phyloP scores from a whole-genome alignment of 2,329 filamentous ascomycete genomes.

The Colletotrichum costaricense region DNA sequence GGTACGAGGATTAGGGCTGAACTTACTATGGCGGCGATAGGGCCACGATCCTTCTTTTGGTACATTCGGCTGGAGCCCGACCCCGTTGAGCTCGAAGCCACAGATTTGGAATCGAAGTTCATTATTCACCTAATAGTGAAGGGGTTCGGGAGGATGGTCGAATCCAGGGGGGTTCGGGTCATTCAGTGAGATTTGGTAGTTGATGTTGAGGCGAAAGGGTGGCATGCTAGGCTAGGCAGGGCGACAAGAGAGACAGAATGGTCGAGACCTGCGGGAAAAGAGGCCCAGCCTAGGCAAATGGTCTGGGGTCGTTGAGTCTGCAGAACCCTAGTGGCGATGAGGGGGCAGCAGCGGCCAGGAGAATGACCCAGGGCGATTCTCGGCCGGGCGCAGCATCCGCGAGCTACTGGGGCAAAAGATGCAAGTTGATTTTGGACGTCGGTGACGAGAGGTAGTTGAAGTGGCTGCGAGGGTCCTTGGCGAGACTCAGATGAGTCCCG shows the following conservation, averaged over 20 bases:
- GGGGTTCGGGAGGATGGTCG: background rate
- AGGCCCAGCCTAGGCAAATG: background rate
- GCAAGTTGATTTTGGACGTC: background rate
- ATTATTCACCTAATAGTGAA: constrained; percentile 37
- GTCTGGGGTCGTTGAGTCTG: background rate
- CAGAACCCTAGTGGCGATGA: constrained; percentile 7
- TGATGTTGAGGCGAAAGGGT: constrained; percentile 10
- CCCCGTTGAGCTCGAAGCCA: constrained; percentile 47
- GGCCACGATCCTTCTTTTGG: constrained; percentile 50
- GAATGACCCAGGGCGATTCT: background rate
- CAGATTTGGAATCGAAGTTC: constrained; percentile 25
- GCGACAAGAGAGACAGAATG: background rate
- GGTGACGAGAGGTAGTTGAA: background rate
- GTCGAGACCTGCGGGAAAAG: constrained; percentile 1
- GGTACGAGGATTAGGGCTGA: background rate
- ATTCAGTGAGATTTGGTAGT: constrained; percentile 22
- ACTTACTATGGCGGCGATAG: constrained; percentile 53
- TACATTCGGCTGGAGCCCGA: constrained; percentile 43
- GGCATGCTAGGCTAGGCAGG: constrained; percentile 12
- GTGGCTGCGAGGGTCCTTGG: background rate
- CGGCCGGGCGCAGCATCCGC: background rate
- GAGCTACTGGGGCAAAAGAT: background rate
- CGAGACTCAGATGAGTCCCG: background rate
- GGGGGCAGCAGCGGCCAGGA: background rate
- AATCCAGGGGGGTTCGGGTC: background rate